Percentiles rank a stretch among this genome's conserved stretches.
phyloP scores from a whole-genome alignment of 345 rosid genomes.

The Salix exigua region DNA sequence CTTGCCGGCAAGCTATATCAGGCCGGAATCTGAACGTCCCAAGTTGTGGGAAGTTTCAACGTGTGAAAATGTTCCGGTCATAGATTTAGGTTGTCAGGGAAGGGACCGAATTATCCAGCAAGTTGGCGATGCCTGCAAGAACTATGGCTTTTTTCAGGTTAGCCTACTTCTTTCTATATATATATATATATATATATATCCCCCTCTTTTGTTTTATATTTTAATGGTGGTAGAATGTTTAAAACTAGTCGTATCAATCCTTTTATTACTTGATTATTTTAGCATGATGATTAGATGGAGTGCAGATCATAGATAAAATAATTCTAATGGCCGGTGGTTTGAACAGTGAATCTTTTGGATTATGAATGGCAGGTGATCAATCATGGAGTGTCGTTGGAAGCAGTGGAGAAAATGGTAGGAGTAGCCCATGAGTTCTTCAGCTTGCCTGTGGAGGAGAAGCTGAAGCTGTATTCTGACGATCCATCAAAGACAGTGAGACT shows the following conservation, averaged over 20 bases:
- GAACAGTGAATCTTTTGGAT: not conserved
- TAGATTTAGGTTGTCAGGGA: constrained; percentile 53
- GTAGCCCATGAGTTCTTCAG: constrained; percentile 58
- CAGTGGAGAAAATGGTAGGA: constrained; percentile 37
- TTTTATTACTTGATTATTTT: too few relatives aligned
- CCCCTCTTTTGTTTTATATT: too few relatives aligned
- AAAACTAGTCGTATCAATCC: too few relatives aligned
- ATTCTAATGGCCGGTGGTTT: too few relatives aligned
- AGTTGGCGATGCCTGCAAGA: constrained; percentile 49
- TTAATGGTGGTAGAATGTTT: too few relatives aligned
- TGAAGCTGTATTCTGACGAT: constrained; percentile 85
- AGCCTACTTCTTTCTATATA: not conserved
- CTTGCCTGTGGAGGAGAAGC: constrained; percentile 69
- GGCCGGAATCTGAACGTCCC: constrained; percentile 71
- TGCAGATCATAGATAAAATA: too few relatives aligned
- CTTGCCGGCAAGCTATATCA: constrained; percentile 62
- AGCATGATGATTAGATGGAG: not conserved
- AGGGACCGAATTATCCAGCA: constrained; percentile 39
- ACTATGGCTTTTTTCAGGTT: constrained; percentile 73
- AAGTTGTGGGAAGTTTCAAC: constrained; percentile 49
- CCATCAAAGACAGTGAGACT: constrained; percentile 71
- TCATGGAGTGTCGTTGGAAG: constrained; percentile 48
- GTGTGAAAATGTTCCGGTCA: constrained; percentile 55
- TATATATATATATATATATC: too few relatives aligned
- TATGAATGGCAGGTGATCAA: constrained; percentile 48